A percentile compares a stretch with the other conserved stretches of the same genome.
Evolutionary conservation across 352 stramenopile species (phyloP).

Genomic region (Phytophthora chlamydospora): DNA sequence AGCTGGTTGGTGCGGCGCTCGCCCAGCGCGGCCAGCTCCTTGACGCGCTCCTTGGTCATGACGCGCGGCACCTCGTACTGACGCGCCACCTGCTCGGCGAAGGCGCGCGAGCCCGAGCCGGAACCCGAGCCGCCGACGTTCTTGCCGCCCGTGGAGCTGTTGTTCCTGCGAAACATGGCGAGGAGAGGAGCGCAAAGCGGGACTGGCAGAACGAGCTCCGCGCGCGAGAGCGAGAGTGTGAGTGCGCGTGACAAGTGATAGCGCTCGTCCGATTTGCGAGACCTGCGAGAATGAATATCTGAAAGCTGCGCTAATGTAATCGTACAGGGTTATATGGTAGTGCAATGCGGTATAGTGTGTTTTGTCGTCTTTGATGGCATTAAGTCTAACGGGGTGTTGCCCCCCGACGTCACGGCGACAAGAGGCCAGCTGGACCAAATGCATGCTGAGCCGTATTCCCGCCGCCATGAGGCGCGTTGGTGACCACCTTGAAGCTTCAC

Average conservation of each 20-base stretch:
- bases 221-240: constrained; percentile 15
- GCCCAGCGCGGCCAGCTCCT: constrained; percentile 49
- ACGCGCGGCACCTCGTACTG: constrained; percentile 61
- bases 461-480: constrained; percentile 8
- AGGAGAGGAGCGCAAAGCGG: constrained; percentile 18
- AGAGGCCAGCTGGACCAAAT: constrained; percentile 23
- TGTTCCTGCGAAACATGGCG: constrained; percentile 45
- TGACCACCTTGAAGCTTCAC: constrained; percentile 23
- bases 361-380: background rate
- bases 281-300: constrained; percentile 1
- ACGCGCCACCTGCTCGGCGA: constrained; percentile 61
- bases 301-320: background rate
- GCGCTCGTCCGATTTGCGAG: constrained; percentile 24
- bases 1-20: constrained; percentile 64
- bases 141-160: constrained; percentile 35
- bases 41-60: constrained; percentile 49
- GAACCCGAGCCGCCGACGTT: constrained; percentile 18
- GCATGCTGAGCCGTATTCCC: constrained; percentile 14
- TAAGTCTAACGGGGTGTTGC: background rate
- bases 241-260: constrained; percentile 21
- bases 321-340: background rate
- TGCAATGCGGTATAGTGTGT: no score
- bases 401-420: constrained; percentile 26
- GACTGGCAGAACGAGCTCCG: constrained; percentile 18
- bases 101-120: constrained; percentile 40